Conservation (phyloP, 2,329 filamentous ascomycete species). For the Xylariaceae sp. region DNA sequence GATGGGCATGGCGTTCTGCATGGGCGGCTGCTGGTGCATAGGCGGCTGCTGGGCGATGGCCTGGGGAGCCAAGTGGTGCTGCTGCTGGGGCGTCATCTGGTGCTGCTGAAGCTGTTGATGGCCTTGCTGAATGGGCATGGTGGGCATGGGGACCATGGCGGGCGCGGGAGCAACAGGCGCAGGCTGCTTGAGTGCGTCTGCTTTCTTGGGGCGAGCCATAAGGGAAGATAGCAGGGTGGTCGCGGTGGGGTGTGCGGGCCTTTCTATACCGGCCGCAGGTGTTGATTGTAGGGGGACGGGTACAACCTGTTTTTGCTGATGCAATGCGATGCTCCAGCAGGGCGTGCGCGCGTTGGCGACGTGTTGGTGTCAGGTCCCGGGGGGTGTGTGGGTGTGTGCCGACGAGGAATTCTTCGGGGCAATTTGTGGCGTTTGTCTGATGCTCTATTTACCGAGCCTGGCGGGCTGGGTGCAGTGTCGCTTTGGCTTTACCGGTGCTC, state of each 20-base stretch:
- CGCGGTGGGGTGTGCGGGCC: conserved; percentile 5
- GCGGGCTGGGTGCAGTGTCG: too few species aligned
- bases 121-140: conserved; percentile 23
- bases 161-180: conserved; percentile 34
- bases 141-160: conserved; percentile 36
- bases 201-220: conserved; percentile 40
- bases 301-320: too few species aligned
- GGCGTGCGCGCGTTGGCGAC: conserved; percentile 2
- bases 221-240: conserved; percentile 9
- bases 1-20: conserved; percentile 14
- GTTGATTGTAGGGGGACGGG: background rate
- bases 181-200: conserved; percentile 34
- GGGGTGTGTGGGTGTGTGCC: too few species aligned
- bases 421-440: too few species aligned
- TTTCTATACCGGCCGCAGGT: conserved; percentile 11
- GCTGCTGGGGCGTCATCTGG: conserved; percentile 19
- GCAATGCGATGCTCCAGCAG: background rate
- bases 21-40: conserved; percentile 14
- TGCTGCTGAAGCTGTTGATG: conserved; percentile 17
- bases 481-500: too few species aligned
- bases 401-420: too few species aligned
- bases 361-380: conserved; percentile 10
- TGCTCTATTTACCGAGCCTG: too few species aligned
- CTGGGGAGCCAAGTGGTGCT: conserved; percentile 14
- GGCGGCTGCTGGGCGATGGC: conserved; percentile 19